Evolutionary conservation across 192 early-diverging fungal genomes (phyloP).

Genomic region (Coemansia sp.): DNA sequence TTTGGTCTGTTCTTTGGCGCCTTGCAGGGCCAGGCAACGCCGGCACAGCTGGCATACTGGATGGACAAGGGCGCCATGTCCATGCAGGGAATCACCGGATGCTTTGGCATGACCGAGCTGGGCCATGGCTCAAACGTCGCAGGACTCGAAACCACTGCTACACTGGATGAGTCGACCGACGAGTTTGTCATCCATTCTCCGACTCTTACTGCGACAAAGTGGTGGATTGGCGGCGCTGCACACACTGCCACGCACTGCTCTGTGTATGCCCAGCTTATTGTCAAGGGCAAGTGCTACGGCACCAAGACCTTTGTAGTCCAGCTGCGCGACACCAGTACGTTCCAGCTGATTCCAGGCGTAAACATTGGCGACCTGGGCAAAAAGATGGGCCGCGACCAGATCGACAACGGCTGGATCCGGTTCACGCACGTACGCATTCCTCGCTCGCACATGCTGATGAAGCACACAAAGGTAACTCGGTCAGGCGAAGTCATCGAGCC

Average conservation of each 20-base stretch:
- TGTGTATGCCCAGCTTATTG: conserved; percentile 82
- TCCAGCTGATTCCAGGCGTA: conserved; percentile 76
- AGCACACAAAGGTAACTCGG: conserved; percentile 84
- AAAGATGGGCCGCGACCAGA: conserved; percentile 90
- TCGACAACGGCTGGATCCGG: conserved; percentile 93
- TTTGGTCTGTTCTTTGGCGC: conserved; percentile 88
- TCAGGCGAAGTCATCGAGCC: conserved; percentile 80
- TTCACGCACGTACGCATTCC: conserved; percentile 91
- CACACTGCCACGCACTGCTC: conserved; percentile 81
- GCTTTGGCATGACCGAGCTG: conserved; percentile 93
- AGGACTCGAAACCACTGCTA: conserved; percentile 92
- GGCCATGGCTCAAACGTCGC: conserved; percentile 90
- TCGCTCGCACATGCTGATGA: conserved; percentile 88
- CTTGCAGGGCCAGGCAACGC: conserved; percentile 79
- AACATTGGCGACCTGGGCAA: conserved; percentile 91
- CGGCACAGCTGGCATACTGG: conserved; percentile 84
- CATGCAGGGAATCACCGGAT: conserved; percentile 80
- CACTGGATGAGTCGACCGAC: conserved; percentile 76
- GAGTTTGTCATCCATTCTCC: conserved; percentile 87
- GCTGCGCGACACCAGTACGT: conserved; percentile 79
- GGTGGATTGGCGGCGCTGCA: conserved; percentile 98
- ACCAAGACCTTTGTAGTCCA: conserved; percentile 88
- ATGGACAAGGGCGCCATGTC: conserved; percentile 78
- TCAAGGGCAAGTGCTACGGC: conserved; percentile 79
- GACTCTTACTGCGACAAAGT: conserved; percentile 81